Conservation (phyloP, 1,139 yeast genomes). For the Candida sojae region DNA sequence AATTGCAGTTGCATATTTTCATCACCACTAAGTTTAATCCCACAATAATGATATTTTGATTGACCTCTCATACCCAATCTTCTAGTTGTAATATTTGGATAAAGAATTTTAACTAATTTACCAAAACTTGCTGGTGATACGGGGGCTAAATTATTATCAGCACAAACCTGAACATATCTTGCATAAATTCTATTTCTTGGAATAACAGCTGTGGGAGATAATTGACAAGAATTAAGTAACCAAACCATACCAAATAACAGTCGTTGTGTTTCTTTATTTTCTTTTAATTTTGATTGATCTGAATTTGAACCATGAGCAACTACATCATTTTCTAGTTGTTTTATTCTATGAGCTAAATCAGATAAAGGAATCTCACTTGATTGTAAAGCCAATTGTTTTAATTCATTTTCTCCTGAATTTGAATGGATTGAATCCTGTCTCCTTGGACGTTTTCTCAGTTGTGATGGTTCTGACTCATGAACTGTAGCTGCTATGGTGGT, state of each 20-base stretch:
- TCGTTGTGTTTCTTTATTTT: slow-evolving; percentile 60
- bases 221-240: slow-evolving; percentile 70
- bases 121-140: slow-evolving; percentile 89
- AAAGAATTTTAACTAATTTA: slow-evolving; percentile 71
- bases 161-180: slow-evolving; percentile 73
- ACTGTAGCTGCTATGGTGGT: not conserved
- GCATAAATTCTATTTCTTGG: slow-evolving; percentile 85
- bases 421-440: slow-evolving; percentile 24
- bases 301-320: slow-evolving; percentile 4
- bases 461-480: slow-evolving; percentile 3
- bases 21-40: slow-evolving; percentile 65
- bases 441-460: slow-evolving; percentile 28
- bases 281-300: slow-evolving; percentile 15
- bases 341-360: slow-evolving; percentile 53
- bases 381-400: slow-evolving; percentile 50
- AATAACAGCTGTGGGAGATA: slow-evolving; percentile 68
- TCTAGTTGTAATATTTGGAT: slow-evolving; percentile 77
- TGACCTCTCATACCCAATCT: slow-evolving; percentile 89
- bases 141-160: slow-evolving; percentile 66
- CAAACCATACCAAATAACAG: slow-evolving; percentile 84
- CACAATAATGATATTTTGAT: slow-evolving; percentile 90
- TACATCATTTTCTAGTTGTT: slow-evolving; percentile 44
- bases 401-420: slow-evolving; percentile 37
- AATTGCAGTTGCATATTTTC: slow-evolving; percentile 22
- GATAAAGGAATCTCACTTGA: slow-evolving; percentile 45